Evolutionary conservation across 2,329 filamentous ascomycete genomes (phyloP), one percentile per base, ranked within the genome.

Genomic region (Epichloe amarillans): DNA sequence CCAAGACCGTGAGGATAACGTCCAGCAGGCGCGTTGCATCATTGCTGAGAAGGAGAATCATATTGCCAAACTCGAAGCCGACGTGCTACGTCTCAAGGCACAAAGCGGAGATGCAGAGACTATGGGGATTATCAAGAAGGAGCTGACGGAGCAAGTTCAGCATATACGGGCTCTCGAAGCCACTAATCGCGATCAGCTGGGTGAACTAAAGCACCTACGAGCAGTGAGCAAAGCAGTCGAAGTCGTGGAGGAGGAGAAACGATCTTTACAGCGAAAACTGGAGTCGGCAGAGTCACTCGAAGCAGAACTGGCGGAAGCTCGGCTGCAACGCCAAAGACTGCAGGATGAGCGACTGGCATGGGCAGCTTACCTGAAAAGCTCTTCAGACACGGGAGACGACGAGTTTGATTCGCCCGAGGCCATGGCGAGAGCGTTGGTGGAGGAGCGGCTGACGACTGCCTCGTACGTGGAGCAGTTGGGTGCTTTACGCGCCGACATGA

Each of bases 211-310:
- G 58, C 84, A 89, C 57, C 75, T 94, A 38, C 83, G 89, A 14
- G 86, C 89, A 57, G 70, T 84, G 3, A 83, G 89, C 64, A 91
- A 87, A 67, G 88, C 86, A n/a, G 83, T 95, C 1, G 88, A 95
- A 61, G 79, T 98, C 2, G 86, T 97, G 0, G 89, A 98, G 63
- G 93, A 98, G 65, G 89, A 98, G 70, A 97, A 97, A 72, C 77
- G 87, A 54, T 80, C 82, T 0, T 70, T 98, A 21, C 84, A 93
- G 64, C 81, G 83, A 35, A 88, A 82, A 61, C 65, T 98, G 1
- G 82, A 88, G 53, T 73, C 84, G 38, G 84, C 91, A 66, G 81
- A 87, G 52, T 74, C 79, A 12, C 61, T 95, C 10, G 82, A 93
- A 60, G 74, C 79, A 30, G 86, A 96, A 61, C 73, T 97, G 12